A percentile compares a stretch with the other conserved stretches of the same genome.
These are phyloP conservation scores for Kockiozyma suomiensis DNA, from an alignment of 805 yeast species.

Conservation along the genomic window DNA sequence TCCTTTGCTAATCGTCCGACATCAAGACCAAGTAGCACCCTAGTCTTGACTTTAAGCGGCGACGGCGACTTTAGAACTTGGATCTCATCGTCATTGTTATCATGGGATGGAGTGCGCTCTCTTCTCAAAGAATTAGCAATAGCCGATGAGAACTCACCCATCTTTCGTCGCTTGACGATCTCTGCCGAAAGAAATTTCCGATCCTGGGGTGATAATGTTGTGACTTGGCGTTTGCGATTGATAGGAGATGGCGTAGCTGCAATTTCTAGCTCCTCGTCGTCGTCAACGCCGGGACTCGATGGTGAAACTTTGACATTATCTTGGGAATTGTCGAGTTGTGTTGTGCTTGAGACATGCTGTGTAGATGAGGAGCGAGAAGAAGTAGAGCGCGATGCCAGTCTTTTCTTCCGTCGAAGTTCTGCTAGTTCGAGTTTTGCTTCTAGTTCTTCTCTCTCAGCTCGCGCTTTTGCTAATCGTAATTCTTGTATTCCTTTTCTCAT, in stretches of 20 bases:
- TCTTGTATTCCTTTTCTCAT: neutral
- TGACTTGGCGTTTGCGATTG: neutral
- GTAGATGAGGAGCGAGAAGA: too few species aligned
- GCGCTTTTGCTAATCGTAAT: slow-evolving; percentile 15
- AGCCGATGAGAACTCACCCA: slow-evolving; percentile 11
- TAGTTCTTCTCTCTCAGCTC: slow-evolving; percentile 16
- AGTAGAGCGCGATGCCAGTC: too few species aligned
- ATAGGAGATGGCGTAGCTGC: neutral
- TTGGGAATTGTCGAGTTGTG: too few species aligned
- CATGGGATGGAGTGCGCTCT: neutral
- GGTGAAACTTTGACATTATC: neutral
- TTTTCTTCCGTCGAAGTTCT: neutral
- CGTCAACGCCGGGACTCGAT: neutral
- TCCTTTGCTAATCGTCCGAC: slow-evolving; percentile 33
- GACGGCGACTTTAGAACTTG: slow-evolving; percentile 32
- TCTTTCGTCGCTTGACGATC: slow-evolving; percentile 16
- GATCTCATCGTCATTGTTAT: neutral
- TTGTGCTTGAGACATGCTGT: too few species aligned
- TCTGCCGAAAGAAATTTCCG: slow-evolving; percentile 9
- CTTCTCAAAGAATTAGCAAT: slow-evolving; percentile 7
- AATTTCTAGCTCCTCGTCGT: neutral
- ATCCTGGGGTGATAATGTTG: slow-evolving; percentile 1
- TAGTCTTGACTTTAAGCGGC: slow-evolving; percentile 29
- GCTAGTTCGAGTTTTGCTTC: slow-evolving; percentile 18
- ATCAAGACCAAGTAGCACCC: slow-evolving; percentile 36